A percentile compares a stretch with the other conserved stretches of the same genome.
Evolutionary conservation across 2,329 filamentous ascomycete genomes (phyloP).

Genomic region (Colletotrichum sublineola): DNA sequence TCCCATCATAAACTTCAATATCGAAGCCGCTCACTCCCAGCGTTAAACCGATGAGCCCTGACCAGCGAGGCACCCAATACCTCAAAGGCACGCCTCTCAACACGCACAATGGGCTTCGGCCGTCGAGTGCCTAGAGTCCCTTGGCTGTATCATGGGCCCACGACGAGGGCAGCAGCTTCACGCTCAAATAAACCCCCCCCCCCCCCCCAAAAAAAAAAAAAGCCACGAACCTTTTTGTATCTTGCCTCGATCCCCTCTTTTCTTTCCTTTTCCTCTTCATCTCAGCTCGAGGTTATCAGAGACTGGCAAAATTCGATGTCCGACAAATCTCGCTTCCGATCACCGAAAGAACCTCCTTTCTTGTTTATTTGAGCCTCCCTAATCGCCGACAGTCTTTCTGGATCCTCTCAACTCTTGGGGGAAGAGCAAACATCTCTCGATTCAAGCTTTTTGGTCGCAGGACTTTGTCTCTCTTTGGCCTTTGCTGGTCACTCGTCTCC

Average conservation of each 20-base stretch:
- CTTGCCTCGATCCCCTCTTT: not conserved
- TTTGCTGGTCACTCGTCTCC: not conserved
- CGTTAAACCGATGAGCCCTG: not conserved
- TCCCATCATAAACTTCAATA: not conserved
- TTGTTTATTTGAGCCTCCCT: not conserved
- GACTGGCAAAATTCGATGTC: not conserved
- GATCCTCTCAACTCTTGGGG: not conserved
- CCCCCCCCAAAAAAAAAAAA: too few species aligned
- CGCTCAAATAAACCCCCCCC: too few species aligned
- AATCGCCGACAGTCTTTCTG: not conserved
- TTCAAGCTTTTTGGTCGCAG: not conserved
- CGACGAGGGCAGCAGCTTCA: constrained; percentile 3
- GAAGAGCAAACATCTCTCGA: too few species aligned
- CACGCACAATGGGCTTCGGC: constrained; percentile 8
- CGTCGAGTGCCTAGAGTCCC: not conserved
- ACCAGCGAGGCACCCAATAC: too few species aligned
- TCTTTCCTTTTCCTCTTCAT: not conserved
- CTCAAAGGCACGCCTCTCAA: not conserved
- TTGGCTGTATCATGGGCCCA: not conserved
- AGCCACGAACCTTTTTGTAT: not conserved
- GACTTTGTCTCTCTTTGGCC: not conserved
- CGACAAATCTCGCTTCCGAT: not conserved
- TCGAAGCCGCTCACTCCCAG: not conserved
- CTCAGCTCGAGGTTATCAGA: not conserved
- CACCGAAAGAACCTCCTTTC: not conserved